A percentile compares a stretch with the other conserved stretches of the same genome.
phyloP scores from a whole-genome alignment of 2,329 filamentous ascomycete species.

The Orbilia blumenaviensis region DNA sequence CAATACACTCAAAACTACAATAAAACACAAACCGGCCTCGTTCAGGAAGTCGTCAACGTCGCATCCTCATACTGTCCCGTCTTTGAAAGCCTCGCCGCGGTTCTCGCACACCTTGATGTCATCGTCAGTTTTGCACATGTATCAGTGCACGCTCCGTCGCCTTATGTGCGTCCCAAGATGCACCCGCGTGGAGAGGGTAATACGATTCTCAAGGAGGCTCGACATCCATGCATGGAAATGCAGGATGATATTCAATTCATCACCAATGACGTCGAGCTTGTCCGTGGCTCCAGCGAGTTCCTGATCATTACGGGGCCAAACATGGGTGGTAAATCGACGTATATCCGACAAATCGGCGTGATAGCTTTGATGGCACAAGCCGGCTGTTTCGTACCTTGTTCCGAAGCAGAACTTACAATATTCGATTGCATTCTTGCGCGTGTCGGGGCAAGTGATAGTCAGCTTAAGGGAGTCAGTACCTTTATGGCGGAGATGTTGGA shows the following conservation, averaged over 20 bases:
- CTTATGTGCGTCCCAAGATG: slow-evolving; percentile 90
- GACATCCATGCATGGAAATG: slow-evolving; percentile 98
- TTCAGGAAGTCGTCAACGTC: slow-evolving; percentile 90
- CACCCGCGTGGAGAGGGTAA: slow-evolving; percentile 86
- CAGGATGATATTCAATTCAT: slow-evolving; percentile 99
- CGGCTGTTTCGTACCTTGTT: slow-evolving; percentile 93
- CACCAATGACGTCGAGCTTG: slow-evolving; percentile 90
- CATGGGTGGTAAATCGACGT: slow-evolving; percentile 99
- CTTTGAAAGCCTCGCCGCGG: slow-evolving; percentile 84
- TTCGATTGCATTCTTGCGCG: slow-evolving; percentile 97
- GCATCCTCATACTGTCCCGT: slow-evolving; percentile 95
- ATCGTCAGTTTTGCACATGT: slow-evolving; percentile 93
- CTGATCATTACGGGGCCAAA: slow-evolving; percentile 97
- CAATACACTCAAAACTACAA: slow-evolving; percentile 95
- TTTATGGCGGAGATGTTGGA: slow-evolving; percentile 99
- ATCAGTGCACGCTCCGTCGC: slow-evolving; percentile 88
- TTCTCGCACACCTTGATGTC: slow-evolving; percentile 93
- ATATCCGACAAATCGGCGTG: slow-evolving; percentile 95
- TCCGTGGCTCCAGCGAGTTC: slow-evolving; percentile 82
- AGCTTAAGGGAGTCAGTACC: slow-evolving; percentile 96
- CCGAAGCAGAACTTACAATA: slow-evolving; percentile 88
- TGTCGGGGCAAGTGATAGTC: slow-evolving; percentile 93
- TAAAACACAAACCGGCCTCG: slow-evolving; percentile 87
- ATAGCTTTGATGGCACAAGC: slow-evolving; percentile 97
- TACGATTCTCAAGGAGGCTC: slow-evolving; percentile 88